Conservation (phyloP, 495 filamentous ascomycete genomes). For the Aspergillus bertholletiae region DNA sequence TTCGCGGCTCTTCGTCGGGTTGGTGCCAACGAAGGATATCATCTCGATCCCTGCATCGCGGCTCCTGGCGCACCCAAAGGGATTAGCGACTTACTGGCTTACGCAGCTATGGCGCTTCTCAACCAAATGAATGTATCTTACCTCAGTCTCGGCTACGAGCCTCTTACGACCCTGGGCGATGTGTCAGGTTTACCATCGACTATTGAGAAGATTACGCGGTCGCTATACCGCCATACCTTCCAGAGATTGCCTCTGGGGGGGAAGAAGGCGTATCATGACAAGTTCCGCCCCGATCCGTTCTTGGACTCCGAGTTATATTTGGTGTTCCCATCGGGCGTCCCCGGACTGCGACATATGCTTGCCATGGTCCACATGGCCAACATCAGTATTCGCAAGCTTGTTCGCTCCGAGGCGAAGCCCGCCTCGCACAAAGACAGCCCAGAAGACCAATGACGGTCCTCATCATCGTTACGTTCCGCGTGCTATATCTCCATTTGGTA, state of each 20-base stretch:
- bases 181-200: constrained; percentile 26
- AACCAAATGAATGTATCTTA: constrained; percentile 28
- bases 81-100: constrained; percentile 36
- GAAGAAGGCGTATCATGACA: constrained; percentile 44
- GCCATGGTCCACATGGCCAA: constrained; percentile 36
- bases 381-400: constrained; percentile 12
- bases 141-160: constrained; percentile 41
- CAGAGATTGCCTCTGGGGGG: constrained; percentile 31
- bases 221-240: constrained; percentile 27
- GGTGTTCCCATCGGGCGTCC: constrained; percentile 32
- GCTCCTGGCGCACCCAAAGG: constrained; percentile 32
- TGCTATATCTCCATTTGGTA: no score
- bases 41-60: constrained; percentile 42
- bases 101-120: constrained; percentile 35
- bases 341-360: constrained; percentile 26
- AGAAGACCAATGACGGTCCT: background rate
- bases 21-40: constrained; percentile 33
- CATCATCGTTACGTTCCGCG: background rate
- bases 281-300: constrained; percentile 32
- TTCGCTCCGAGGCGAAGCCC: background rate
- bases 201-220: constrained; percentile 23
- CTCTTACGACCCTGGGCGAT: constrained; percentile 24
- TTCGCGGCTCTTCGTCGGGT: constrained; percentile 39
- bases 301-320: constrained; percentile 33
- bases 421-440: background rate